These are phyloP conservation scores for Xenoacremonium recifei DNA, from an alignment of 2,329 filamentous ascomycete species.

Conservation along the genomic window DNA sequence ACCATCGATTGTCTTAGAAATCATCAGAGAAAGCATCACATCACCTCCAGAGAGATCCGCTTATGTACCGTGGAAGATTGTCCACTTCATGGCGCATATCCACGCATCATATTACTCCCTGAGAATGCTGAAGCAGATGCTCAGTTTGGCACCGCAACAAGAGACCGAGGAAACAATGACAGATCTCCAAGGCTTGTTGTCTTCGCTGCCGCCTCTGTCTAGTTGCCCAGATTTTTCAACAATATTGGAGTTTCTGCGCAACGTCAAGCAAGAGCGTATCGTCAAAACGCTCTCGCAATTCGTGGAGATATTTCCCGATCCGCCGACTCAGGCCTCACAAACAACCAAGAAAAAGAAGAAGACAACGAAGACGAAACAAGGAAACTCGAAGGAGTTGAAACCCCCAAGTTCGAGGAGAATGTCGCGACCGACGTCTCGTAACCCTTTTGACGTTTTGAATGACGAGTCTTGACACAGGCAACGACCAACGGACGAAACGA, in stretches of 20 bases:
- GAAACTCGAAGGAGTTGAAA: neutral
- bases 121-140: conserved; percentile 43
- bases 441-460: conserved; percentile 25
- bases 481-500: neutral
- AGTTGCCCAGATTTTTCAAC: conserved; percentile 22
- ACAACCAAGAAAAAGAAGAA: neutral
- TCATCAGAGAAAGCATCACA: conserved; percentile 15
- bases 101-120: conserved; percentile 63
- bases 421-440: conserved; percentile 8
- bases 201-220: conserved; percentile 23
- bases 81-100: conserved; percentile 62
- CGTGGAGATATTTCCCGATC: neutral
- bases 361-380: neutral
- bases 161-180: conserved; percentile 4
- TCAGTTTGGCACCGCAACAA: conserved; percentile 16
- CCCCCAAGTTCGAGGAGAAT: conserved; percentile 4
- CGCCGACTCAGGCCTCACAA: neutral
- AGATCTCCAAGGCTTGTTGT: conserved; percentile 20
- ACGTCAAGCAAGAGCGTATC: conserved; percentile 4
- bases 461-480: conserved; percentile 7
- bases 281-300: neutral
- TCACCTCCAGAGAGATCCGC: neutral
- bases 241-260: conserved; percentile 17
- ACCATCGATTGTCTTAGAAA: conserved; percentile 20
- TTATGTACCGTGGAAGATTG: conserved; percentile 48